phyloP scores from a whole-genome alignment of 306 rosid species.

The Vigna unguiculata region DNA sequence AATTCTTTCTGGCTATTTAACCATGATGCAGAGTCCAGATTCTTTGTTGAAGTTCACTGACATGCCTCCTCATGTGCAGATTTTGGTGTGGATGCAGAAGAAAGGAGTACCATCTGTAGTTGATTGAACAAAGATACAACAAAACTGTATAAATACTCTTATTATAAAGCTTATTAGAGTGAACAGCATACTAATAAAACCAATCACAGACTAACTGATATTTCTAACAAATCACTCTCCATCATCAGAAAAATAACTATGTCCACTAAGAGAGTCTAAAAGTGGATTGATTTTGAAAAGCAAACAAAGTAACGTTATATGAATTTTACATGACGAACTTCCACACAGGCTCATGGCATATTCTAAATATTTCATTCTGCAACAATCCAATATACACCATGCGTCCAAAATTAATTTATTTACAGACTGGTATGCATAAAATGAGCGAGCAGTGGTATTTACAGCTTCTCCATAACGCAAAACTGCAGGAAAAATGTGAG shows the following conservation, averaged over 20 bases:
- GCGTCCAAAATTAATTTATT: conserved; percentile 47
- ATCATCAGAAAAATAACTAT: neutral
- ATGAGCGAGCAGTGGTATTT: conserved; percentile 62
- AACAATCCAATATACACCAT: conserved; percentile 42
- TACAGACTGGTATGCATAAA: conserved; percentile 55
- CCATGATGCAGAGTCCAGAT: neutral
- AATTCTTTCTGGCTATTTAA: conserved; percentile 6
- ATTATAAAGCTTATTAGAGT: neutral
- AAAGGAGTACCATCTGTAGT: neutral
- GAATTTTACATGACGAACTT: conserved; percentile 51
- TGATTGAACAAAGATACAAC: neutral
- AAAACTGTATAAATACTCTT: neutral
- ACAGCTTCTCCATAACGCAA: conserved; percentile 64
- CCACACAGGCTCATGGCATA: conserved; percentile 28
- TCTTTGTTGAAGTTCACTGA: neutral
- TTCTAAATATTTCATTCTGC: conserved; percentile 45
- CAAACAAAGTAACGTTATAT: conserved; percentile 39
- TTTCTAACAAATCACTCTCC: neutral
- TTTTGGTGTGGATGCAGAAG: conserved; percentile 70
- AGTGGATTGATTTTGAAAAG: conserved; percentile 19
- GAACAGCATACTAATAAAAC: neutral
- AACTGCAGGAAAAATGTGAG: conserved; percentile 67
- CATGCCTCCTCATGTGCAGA: conserved; percentile 51
- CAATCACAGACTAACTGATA: neutral
- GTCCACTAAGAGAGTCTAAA: neutral